These are phyloP conservation scores for Symbiodinium pilosum DNA, from an alignment of 73 alveolate species.

Conservation along the genomic window DNA sequence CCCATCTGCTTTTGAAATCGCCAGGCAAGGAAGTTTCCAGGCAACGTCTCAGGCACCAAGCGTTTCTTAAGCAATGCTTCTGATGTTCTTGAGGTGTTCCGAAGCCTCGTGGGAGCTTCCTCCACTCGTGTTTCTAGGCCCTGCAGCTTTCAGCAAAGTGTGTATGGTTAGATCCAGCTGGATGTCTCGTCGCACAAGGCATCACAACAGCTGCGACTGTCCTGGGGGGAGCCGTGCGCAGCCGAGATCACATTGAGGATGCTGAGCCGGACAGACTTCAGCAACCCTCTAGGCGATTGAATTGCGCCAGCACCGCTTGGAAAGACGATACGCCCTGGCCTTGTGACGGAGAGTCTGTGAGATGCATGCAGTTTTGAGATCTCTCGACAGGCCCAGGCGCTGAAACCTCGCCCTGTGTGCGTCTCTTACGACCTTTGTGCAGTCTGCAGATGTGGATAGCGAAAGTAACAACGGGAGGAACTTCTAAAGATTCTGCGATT, in stretches of 20 bases:
- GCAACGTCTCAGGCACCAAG: too few species aligned
- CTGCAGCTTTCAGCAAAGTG: too few species aligned
- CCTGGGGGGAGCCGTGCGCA: conserved; percentile 65
- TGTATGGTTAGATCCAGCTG: background rate
- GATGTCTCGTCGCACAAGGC: background rate
- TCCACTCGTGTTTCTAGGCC: conserved; percentile 82
- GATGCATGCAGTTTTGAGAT: background rate
- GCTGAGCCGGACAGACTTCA: too few species aligned
- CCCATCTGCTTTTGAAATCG: background rate
- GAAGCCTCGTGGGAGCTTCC: conserved; percentile 91
- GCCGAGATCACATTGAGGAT: background rate
- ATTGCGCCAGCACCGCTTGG: conserved; percentile 51
- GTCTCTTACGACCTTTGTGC: too few species aligned
- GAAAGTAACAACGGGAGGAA: too few species aligned
- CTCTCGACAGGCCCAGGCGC: background rate
- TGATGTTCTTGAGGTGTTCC: conserved; percentile 24
- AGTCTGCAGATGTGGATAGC: too few species aligned
- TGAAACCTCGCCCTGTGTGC: conserved; percentile 3
- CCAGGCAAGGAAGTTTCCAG: too few species aligned
- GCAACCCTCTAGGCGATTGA: conserved; percentile 32
- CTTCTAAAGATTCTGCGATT: too few species aligned
- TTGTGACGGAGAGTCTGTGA: background rate
- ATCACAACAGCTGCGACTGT: conserved; percentile 53
- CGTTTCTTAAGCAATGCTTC: background rate
- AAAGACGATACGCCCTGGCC: conserved; percentile 30